These are phyloP conservation scores for Urochloa ruziziensis DNA, from an alignment of 176 grass and related monocot genomes.

Conservation along the genomic window DNA sequence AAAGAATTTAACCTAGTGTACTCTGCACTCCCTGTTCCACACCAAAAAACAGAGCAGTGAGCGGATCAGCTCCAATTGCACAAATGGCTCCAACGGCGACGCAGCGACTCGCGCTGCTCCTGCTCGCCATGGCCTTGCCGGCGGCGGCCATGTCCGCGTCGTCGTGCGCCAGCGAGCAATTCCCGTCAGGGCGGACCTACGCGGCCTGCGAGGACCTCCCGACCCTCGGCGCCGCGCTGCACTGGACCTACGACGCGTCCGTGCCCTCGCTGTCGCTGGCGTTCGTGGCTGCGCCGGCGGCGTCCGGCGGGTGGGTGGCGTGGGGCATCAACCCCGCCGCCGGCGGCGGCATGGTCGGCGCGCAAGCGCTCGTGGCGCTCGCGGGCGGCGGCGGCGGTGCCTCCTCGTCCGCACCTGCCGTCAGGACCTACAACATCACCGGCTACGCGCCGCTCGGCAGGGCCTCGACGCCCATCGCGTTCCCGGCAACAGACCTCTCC, in stretches of 20 bases:
- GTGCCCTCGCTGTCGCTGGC: conserved; percentile 4
- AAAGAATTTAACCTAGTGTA: too few species aligned
- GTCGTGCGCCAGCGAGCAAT: not conserved
- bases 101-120: not conserved
- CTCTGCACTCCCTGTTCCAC: too few species aligned
- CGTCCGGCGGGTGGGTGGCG: not conserved
- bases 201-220: not conserved
- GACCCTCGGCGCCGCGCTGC: not conserved
- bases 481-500: not conserved
- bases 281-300: not conserved
- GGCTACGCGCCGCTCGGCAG: not conserved
- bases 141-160: not conserved
- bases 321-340: conserved; percentile 18
- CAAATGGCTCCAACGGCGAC: not conserved
- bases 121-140: not conserved
- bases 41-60: not conserved
- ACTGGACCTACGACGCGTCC: not conserved
- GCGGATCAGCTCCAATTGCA: not conserved
- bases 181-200: not conserved
- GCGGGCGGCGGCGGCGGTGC: not conserved
- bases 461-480: conserved; percentile 1
- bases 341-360: not conserved
- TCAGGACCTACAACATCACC: conserved; percentile 19
- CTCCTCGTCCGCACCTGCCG: not conserved
- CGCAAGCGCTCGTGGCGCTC: not conserved